Base-by-base conservation (phyloP, 169 alveolate genomes). In the Cryptosporidium andersoni region DNA sequence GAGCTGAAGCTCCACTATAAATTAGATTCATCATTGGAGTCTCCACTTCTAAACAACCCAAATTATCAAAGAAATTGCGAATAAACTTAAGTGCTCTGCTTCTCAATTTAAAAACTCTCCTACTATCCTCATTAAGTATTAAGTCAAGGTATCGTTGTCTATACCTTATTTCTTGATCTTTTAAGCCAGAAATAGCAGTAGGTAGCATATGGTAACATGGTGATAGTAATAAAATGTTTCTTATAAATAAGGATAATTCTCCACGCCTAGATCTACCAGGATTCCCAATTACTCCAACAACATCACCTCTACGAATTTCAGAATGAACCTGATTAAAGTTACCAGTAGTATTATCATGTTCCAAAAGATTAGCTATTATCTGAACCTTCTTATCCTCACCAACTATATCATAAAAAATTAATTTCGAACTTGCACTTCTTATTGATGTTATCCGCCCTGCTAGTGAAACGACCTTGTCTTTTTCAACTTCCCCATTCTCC, bases 11-110 rank as follows among this genome's bases (percentile, higher is more conserved):
- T n/a, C 97, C 99, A 39, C 99, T 99, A 34, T 97, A 94, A 37
- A 96, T 94, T 93, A 95, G 93, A 82, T 97, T 95, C 97, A 98
- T 94, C 95, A 95, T 96, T 34, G 99, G 99, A 51, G 99, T 98
- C 92, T 98, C 99, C 34, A 97, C 99, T 90, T 98, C 99, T 16
- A 96, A 49, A 90, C 97, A 97, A 3, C 98, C 99, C 40, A 95
- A 91, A 52, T 91, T 94, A 74, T 93, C 96, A 81, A 98, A 92
- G 12, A 42, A 92, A 25, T 80, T 82, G 82, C 95, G 90, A 12
- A 92, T 80, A 66, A 81, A 92, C 88, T 94, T 88, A 58, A 96
- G 96, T 48, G 94, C 85, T 81, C 82, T 74, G 60, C 91, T 81
- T 88, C 97, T 92, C 39, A 90, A 91, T 5, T 82, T 80, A 93